phyloP scores from a whole-genome alignment of 345 rosid genomes.

The Sonneratia caseolaris region DNA sequence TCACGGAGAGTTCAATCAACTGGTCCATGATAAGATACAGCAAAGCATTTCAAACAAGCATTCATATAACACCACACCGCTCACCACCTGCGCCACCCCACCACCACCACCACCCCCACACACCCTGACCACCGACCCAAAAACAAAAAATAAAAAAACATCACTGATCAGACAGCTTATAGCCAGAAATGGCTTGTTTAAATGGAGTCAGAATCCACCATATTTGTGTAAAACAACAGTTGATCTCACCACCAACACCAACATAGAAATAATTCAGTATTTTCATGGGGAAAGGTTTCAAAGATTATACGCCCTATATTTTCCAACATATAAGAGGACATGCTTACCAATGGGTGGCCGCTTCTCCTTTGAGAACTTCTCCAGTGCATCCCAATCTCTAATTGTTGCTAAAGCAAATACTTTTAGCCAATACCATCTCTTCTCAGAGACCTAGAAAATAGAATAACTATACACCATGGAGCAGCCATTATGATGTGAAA shows the following conservation, averaged over 20 bases:
- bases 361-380: constrained; percentile 92
- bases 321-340: not conserved
- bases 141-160: no score
- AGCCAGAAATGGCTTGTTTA: no score
- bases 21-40: no score
- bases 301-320: not conserved
- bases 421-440: constrained; percentile 97
- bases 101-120: no score
- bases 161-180: no score
- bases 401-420: constrained; percentile 83
- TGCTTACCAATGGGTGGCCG: constrained; percentile 75
- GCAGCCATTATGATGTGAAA: not conserved
- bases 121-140: no score
- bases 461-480: not conserved
- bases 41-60: no score
- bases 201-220: not conserved
- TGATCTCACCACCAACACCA: not conserved
- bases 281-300: not conserved
- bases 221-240: not conserved
- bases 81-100: no score
- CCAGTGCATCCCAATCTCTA: constrained; percentile 87
- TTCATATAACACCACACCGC: no score
- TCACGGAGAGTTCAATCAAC: not conserved
- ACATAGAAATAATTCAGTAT: not conserved
- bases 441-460: constrained; percentile 64